Base-by-base conservation (phyloP, 1,139 yeast genomes). In the Ashbya aceris region DNA sequence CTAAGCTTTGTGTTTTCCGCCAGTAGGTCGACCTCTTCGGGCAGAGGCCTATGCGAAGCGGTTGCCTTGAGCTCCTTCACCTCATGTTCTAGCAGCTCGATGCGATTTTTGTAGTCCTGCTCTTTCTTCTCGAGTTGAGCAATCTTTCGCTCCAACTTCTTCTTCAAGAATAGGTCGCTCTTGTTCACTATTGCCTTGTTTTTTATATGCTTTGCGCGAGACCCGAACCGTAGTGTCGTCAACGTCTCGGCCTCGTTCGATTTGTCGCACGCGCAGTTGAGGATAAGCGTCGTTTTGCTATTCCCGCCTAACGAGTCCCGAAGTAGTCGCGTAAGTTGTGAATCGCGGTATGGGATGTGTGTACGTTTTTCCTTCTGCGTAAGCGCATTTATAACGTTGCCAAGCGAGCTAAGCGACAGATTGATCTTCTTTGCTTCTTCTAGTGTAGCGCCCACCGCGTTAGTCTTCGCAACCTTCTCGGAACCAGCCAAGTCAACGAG, bases 231-330 rank as follows among this genome's bases (percentile, higher is more conserved):
- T 43, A 87, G 65, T 0, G 95, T 82, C 5, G 91, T 79, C 10
- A 85, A 50, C 0, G 95, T 84, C 56, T 86, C 95, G 13, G 65
- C 59, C 44, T 73, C 81, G 55, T 86, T 79, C 30, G 61, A 56
- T 1, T 70, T 60, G 0, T 83, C 73, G 0, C 91, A 85, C 0
- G 95, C 83, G 49, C 95, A 83, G 51, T 81, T 84, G 38, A 87
- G 72, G 30, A 87, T 79, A 40, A 87, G 68, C 1, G 86, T 76
- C 0, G 96, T 87, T 44, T 91, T 68, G 2, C 93, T 79, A 59
- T 87, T 86, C 1, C 96, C 96, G 2, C 95, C 95, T 23, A 87
- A 66, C 0, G 94, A 79, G 53, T 85, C 94, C 59, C 85, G 94
- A 34, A 87, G 64, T 10, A 87, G 78, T 46, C 95, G 69, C 0